phyloP scores from a whole-genome alignment of 768 basidiomycete genomes.

The Pisolithus tinctorius region DNA sequence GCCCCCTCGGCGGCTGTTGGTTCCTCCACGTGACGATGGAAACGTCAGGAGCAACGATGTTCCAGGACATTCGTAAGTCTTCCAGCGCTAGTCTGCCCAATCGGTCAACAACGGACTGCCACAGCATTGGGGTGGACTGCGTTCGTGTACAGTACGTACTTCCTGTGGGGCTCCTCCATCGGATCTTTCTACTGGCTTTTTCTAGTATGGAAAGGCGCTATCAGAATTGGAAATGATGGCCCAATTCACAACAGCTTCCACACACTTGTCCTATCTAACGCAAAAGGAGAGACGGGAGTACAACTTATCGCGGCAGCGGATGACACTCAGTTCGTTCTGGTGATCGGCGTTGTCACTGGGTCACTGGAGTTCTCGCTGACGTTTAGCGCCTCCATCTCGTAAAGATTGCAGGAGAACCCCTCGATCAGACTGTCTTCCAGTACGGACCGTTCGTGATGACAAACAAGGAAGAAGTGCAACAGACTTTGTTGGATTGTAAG shows the following conservation, averaged over 20 bases:
- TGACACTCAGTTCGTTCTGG: slow-evolving; percentile 71
- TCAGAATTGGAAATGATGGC: slow-evolving; percentile 51
- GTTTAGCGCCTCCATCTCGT: background rate
- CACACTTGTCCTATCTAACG: slow-evolving; percentile 75
- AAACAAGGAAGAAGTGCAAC: slow-evolving; percentile 67
- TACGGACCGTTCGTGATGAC: slow-evolving; percentile 90
- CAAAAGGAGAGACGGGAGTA: slow-evolving; percentile 59
- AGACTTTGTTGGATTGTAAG: slow-evolving; percentile 78
- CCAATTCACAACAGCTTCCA: slow-evolving; percentile 53
- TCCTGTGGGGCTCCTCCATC: background rate
- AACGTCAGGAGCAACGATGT: slow-evolving; percentile 51
- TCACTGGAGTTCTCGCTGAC: background rate
- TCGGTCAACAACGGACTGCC: background rate
- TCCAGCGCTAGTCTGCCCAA: background rate
- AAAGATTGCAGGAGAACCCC: slow-evolving; percentile 79
- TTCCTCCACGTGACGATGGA: slow-evolving; percentile 76
- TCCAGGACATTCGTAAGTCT: slow-evolving; percentile 74
- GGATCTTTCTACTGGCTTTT: slow-evolving; percentile 1
- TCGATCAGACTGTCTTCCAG: slow-evolving; percentile 84
- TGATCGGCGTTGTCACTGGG: slow-evolving; percentile 24
- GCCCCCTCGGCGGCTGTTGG: slow-evolving; percentile 91
- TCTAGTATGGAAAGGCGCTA: slow-evolving; percentile 41
- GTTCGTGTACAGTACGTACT: slow-evolving; percentile 69
- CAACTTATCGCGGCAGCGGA: slow-evolving; percentile 50
- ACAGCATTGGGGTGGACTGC: slow-evolving; percentile 83